These are phyloP conservation scores for Letharia lupina DNA, from an alignment of 495 filamentous ascomycete genomes.

Conservation along the genomic window DNA sequence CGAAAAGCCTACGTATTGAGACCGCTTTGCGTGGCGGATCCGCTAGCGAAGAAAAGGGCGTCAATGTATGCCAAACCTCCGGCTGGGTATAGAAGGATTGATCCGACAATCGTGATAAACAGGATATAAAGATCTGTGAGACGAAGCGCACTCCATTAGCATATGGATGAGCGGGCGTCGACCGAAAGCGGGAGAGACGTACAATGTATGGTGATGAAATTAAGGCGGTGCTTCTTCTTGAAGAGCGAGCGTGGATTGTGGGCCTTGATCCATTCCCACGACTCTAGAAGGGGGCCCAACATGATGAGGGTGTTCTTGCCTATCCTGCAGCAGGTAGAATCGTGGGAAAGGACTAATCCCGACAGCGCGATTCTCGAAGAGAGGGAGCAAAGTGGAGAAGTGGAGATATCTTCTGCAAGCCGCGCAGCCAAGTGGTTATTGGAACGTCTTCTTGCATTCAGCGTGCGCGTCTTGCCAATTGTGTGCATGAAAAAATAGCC, in stretches of 20 bases:
- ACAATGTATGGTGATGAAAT: conserved; percentile 84
- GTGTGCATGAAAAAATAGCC: neutral
- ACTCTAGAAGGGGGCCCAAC: conserved; percentile 26
- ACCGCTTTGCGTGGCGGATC: conserved; percentile 81
- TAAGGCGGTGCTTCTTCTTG: conserved; percentile 55
- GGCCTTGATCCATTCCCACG: conserved; percentile 37
- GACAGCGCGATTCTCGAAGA: neutral
- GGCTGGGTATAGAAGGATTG: conserved; percentile 62
- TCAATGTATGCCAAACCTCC: conserved; percentile 69
- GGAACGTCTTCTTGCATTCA: neutral
- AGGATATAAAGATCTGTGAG: conserved; percentile 69
- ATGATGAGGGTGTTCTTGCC: conserved; percentile 12
- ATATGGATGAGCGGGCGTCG: neutral
- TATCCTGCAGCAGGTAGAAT: neutral
- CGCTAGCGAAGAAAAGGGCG: conserved; percentile 75
- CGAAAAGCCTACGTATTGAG: conserved; percentile 57
- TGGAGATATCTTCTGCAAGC: neutral
- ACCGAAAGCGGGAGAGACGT: conserved; percentile 24
- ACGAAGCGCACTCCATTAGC: neutral
- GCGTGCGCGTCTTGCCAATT: neutral
- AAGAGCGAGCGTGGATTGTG: conserved; percentile 44
- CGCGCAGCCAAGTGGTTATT: neutral
- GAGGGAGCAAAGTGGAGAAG: neutral
- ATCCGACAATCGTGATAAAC: conserved; percentile 56
- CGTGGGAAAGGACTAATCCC: neutral